A percentile compares a stretch with the other conserved stretches of the same genome.
Evolutionary conservation across 208 protist genomes (phyloP).

Genomic region (Trypanosomatidae sp.): DNA sequence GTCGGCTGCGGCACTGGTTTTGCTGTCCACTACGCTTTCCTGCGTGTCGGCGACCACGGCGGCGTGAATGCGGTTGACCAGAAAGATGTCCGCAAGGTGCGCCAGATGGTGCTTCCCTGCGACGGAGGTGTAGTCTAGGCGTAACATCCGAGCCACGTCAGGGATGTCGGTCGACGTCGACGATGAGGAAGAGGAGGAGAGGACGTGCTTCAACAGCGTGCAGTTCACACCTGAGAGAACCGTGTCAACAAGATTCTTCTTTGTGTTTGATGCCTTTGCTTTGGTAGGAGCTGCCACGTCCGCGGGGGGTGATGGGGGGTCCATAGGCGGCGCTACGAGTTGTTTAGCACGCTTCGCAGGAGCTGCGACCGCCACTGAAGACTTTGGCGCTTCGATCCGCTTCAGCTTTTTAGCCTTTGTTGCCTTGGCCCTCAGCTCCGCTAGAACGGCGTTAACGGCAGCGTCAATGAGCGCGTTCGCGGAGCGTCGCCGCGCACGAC

Average conservation of each 20-base stretch:
- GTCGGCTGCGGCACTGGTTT: not conserved
- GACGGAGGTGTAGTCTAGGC: constrained; percentile 24
- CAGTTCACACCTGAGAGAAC: constrained; percentile 24
- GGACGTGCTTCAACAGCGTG: constrained; percentile 21
- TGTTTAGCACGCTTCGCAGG: not conserved
- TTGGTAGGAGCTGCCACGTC: not conserved
- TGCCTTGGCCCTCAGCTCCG: constrained; percentile 3
- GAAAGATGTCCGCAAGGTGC: constrained; percentile 24
- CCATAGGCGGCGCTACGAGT: not conserved
- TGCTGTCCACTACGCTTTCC: not conserved
- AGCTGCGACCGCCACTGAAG: not conserved
- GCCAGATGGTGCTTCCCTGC: not conserved
- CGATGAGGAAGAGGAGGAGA: constrained; percentile 23
- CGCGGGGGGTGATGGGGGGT: not conserved
- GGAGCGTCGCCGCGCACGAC: constrained; percentile 9
- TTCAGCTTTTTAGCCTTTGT: not conserved
- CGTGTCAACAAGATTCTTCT: constrained; percentile 7
- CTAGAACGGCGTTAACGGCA: constrained; percentile 11
- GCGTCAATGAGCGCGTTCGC: constrained; percentile 9
- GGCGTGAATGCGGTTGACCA: constrained; percentile 36
- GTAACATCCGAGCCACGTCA: constrained; percentile 20
- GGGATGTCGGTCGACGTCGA: constrained; percentile 20
- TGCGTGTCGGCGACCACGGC: constrained; percentile 19
- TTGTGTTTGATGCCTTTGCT: not conserved
- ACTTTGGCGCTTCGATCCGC: not conserved